Conservation (phyloP, 495 filamentous ascomycete genomes). For the Staphylotrichum longicolle region DNA sequence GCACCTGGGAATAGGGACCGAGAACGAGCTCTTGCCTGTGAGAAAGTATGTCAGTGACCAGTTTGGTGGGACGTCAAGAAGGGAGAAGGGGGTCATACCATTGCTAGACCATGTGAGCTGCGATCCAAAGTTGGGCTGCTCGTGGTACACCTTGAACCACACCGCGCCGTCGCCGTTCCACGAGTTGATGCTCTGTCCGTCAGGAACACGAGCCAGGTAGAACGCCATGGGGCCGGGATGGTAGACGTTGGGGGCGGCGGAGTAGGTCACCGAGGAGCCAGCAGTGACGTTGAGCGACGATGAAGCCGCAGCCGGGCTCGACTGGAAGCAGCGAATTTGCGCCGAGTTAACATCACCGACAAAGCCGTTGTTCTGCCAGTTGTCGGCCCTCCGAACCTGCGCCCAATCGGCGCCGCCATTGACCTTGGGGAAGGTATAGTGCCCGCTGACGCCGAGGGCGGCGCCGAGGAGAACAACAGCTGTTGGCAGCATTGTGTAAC, state of each 20-base stretch:
- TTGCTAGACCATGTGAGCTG: slow-evolving; percentile 45
- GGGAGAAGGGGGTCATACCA: slow-evolving; percentile 18
- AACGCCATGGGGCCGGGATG: slow-evolving; percentile 48
- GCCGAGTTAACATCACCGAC: slow-evolving; percentile 45
- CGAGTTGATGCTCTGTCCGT: slow-evolving; percentile 38
- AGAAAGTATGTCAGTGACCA: neutral
- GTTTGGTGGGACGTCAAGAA: neutral
- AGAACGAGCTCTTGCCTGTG: slow-evolving; percentile 36
- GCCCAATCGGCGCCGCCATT: slow-evolving; percentile 35
- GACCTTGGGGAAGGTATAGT: slow-evolving; percentile 35
- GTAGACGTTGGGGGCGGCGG: slow-evolving; percentile 39
- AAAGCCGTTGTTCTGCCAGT: slow-evolving; percentile 44
- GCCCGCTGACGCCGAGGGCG: slow-evolving; percentile 28
- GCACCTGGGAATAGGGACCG: slow-evolving; percentile 45
- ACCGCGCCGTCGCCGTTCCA: slow-evolving; percentile 49
- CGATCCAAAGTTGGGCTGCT: slow-evolving; percentile 40
- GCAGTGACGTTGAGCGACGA: slow-evolving; percentile 40
- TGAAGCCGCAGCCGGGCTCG: slow-evolving; percentile 29
- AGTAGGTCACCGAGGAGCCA: slow-evolving; percentile 46
- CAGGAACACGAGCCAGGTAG: slow-evolving; percentile 50
- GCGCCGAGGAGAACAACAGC: slow-evolving; percentile 23
- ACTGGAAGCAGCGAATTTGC: slow-evolving; percentile 51
- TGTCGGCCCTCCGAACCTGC: slow-evolving; percentile 40
- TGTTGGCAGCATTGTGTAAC: slow-evolving; percentile 24
- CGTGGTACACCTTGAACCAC: slow-evolving; percentile 57